A percentile compares a stretch with the other conserved stretches of the same genome.
Conservation (phyloP, 1,284 basidiomycete species). For the Ganoderma sp. region DNA sequence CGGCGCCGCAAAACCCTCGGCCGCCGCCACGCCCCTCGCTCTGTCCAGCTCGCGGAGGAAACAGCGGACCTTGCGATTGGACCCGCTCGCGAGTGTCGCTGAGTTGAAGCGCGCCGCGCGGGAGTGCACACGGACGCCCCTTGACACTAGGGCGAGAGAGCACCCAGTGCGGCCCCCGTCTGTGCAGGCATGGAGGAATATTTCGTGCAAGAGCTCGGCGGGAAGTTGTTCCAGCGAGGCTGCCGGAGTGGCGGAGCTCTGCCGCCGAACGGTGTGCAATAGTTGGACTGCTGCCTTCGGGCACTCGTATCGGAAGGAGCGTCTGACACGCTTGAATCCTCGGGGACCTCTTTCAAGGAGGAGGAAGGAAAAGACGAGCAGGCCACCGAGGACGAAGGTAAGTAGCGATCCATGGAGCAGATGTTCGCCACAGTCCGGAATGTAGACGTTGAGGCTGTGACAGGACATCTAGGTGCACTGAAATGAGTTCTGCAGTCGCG, state of each 20-base stretch:
- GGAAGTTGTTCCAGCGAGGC: neutral
- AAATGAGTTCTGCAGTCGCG: neutral
- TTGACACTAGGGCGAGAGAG: slow-evolving; percentile 11
- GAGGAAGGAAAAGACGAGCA: neutral
- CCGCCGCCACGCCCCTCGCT: neutral
- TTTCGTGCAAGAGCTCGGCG: neutral
- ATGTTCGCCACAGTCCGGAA: neutral
- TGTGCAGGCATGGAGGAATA: slow-evolving; percentile 13
- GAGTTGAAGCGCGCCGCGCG: slow-evolving; percentile 13
- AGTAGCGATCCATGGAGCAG: neutral
- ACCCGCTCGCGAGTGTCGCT: neutral
- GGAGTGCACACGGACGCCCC: neutral
- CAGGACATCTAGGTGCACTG: neutral
- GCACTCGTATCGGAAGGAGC: neutral
- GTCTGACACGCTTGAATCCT: neutral
- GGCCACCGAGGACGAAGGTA: neutral
- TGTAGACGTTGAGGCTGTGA: neutral
- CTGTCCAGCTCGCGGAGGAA: neutral
- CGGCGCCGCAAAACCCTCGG: neutral
- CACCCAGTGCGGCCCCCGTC: slow-evolving; percentile 16
- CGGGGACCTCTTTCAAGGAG: neutral
- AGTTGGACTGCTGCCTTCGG: neutral
- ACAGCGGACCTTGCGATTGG: neutral
- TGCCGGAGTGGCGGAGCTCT: neutral
- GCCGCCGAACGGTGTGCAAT: neutral